A percentile compares a stretch with the other conserved stretches of the same genome.
Conservation (phyloP, 495 filamentous ascomycete species). For the Penicillium crystallinum region DNA sequence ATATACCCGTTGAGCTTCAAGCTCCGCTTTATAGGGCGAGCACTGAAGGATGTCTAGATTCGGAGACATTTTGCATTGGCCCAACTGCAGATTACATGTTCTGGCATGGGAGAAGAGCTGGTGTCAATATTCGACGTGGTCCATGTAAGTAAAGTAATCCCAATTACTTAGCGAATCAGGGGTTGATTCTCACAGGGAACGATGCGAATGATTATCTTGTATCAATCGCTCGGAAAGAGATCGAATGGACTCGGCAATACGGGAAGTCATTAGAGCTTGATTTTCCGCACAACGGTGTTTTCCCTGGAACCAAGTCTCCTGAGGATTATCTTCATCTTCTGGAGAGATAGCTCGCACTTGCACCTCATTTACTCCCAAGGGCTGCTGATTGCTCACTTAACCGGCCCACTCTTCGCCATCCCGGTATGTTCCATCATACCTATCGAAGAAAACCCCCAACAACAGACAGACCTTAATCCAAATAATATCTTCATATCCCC, state of each 20-base stretch:
- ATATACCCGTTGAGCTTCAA: background rate
- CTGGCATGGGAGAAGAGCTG: slow-evolving; percentile 23
- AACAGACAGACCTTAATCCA: slow-evolving; percentile 5
- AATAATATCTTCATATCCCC: slow-evolving; percentile 7
- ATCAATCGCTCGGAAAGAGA: background rate
- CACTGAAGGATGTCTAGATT: background rate
- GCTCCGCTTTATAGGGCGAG: background rate
- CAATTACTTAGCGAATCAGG: no score
- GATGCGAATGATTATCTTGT: background rate
- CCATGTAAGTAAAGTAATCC: no score
- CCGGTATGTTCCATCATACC: slow-evolving; percentile 5
- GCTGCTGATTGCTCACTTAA: slow-evolving; percentile 1
- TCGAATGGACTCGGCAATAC: slow-evolving; percentile 2
- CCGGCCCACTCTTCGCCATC: slow-evolving; percentile 17
- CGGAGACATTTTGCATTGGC: slow-evolving; percentile 21
- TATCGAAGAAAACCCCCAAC: slow-evolving; percentile 2
- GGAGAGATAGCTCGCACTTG: slow-evolving; percentile 17
- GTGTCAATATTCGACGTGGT: no score
- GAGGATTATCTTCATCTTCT: slow-evolving; percentile 13
- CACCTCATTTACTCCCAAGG: slow-evolving; percentile 20
- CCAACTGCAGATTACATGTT: slow-evolving; percentile 18
- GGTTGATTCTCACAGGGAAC: background rate
- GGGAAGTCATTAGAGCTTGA: slow-evolving; percentile 15
- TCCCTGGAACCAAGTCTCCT: slow-evolving; percentile 15
- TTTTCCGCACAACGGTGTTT: slow-evolving; percentile 20